Conservation (phyloP, 164 flowering plant species). For the Annona squamosa region DNA sequence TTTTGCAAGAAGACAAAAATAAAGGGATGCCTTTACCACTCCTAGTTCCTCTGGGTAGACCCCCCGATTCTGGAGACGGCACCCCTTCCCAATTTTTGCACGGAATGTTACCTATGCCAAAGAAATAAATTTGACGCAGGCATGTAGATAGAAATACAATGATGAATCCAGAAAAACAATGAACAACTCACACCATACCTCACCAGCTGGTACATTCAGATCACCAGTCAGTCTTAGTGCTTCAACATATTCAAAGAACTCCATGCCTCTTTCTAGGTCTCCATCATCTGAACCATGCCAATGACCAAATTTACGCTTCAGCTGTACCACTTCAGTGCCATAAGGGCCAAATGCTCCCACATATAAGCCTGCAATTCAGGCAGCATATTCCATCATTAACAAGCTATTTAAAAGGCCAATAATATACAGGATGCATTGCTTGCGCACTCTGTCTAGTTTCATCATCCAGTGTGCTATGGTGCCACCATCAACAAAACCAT, state of each 20-base stretch:
- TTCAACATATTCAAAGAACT: constrained; percentile 94
- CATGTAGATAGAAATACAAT: background rate
- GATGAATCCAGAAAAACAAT: background rate
- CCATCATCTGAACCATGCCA: constrained; percentile 48
- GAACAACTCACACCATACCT: constrained; percentile 40
- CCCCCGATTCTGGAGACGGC: constrained; percentile 54
- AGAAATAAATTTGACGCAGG: background rate
- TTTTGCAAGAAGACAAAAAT: too few relatives aligned
- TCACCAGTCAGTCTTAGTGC: constrained; percentile 96
- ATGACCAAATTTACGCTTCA: constrained; percentile 81
- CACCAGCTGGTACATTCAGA: constrained; percentile 93
- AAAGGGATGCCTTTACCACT: constrained; percentile 46
- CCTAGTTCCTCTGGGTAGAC: constrained; percentile 87
- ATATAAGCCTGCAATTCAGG: constrained; percentile 55
- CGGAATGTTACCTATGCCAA: constrained; percentile 76
- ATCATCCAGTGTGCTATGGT: background rate
- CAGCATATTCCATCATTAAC: constrained; percentile 3
- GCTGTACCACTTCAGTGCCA: constrained; percentile 88
- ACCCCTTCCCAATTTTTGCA: constrained; percentile 82
- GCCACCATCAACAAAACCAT: background rate
- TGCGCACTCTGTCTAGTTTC: background rate
- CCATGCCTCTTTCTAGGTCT: constrained; percentile 46
- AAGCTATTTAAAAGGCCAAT: background rate
- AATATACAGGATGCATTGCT: background rate
- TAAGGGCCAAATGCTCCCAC: constrained; percentile 96